phyloP scores from a whole-genome alignment of 148 eudicot genomes.

The Agrostemma githago region DNA sequence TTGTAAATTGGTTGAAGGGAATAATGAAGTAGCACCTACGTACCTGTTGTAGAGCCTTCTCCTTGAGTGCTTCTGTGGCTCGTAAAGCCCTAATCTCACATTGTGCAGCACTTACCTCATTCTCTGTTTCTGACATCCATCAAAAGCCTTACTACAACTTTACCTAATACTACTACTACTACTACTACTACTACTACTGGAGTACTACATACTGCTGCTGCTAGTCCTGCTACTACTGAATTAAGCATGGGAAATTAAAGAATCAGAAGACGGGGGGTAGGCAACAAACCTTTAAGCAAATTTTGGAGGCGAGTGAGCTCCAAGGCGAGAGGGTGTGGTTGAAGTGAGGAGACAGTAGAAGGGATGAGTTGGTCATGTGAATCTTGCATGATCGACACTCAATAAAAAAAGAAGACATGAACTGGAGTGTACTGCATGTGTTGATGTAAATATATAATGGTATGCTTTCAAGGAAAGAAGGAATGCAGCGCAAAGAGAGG shows the following conservation, averaged over 20 bases:
- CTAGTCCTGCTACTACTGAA: too few relatives aligned
- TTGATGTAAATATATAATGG: neutral
- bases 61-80: constrained; percentile 55
- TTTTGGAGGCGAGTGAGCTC: constrained; percentile 70
- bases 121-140: constrained; percentile 53
- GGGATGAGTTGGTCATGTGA: constrained; percentile 19
- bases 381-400: constrained; percentile 37
- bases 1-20: neutral
- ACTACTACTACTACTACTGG: too few relatives aligned
- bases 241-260: too few relatives aligned
- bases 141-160: neutral
- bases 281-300: constrained; percentile 35
- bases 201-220: too few relatives aligned
- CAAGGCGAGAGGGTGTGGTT: constrained; percentile 53
- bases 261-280: neutral
- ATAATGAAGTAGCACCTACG: too few relatives aligned
- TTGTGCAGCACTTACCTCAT: constrained; percentile 58
- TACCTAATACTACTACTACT: too few relatives aligned
- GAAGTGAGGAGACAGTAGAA: constrained; percentile 31
- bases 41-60: constrained; percentile 87
- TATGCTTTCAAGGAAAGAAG: constrained; percentile 51
- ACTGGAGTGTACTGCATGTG: neutral
- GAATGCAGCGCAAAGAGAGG: constrained; percentile 51
- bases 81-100: constrained; percentile 68
- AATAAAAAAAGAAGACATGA: neutral